Evolutionary conservation across 495 filamentous ascomycete genomes (phyloP), one percentile per base, ranked within the genome.

Genomic region (Cenococcum geophilum): DNA sequence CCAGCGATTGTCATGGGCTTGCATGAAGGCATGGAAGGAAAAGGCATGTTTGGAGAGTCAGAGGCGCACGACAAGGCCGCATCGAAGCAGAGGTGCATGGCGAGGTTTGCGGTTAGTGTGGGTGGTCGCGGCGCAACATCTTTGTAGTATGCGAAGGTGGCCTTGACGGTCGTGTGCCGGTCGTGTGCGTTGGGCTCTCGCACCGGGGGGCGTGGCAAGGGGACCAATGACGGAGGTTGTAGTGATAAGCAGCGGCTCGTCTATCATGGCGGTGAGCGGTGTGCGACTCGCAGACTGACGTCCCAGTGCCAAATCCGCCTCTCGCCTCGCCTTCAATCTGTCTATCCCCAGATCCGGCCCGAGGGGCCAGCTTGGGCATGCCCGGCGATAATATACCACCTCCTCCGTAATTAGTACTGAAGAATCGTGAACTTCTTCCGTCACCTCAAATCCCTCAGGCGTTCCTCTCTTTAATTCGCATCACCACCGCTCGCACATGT

Each of bases 241-340:
- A 49, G 45, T 22, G 45, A 49, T 49, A 49, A 49, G 45, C 45
- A 21, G 42, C 42, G 10, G 16, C 27, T 32, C 27, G 27, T 32
- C 27, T 32, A 32, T 2, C 27, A 2, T 49, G 45, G 45, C 45
- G 45, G 45, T 49, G 45, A 49, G 45, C 18, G 45, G 22, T 22
- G 45, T 49, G 18, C 18, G 42, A 21, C 14, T 21, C 16, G 45
- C 9, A 18, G 9, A 8, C 45, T 18, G 16, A 49, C 22, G 45
- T 18, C 45, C 16, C 45, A 49, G 18, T 20, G 18, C 18, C 45
- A 49, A 18, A 49, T 49, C 42, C 45, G 22, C 18, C 22, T 22
- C 45, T 49, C 45, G 27, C 27, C 27, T 45, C 40, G 40, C 40
- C 40, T 45, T 45, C 40, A 45, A 45, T 45, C 40, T 45, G 4